phyloP scores from a whole-genome alignment of 106 monocot genomes.

The Apostasia ramifera region DNA sequence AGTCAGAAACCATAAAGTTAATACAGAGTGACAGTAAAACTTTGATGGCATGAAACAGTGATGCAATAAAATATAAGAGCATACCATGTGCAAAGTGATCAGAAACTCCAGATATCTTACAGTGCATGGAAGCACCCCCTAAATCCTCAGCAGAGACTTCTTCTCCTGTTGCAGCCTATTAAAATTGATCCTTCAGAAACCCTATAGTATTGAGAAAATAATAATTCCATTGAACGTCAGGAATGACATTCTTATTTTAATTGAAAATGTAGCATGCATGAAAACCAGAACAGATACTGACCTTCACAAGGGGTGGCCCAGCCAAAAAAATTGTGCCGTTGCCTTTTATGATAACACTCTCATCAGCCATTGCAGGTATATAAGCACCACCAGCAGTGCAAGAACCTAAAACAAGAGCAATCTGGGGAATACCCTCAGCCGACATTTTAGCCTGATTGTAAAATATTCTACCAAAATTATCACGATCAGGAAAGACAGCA shows the following conservation, averaged over 20 bases:
- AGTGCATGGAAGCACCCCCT: conserved; percentile 93
- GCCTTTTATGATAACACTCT: conserved; percentile 96
- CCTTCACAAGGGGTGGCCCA: conserved; percentile 99
- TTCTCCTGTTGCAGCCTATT: conserved; percentile 99
- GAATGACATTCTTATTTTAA: conserved; percentile 3
- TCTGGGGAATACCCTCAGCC: conserved; percentile 89
- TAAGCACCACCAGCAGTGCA: conserved; percentile 99
- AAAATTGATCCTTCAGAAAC: conserved; percentile 57
- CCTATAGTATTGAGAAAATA: conserved; percentile 30
- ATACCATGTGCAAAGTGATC: conserved; percentile 97
- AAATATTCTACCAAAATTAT: conserved; percentile 99
- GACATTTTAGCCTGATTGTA: conserved; percentile 99
- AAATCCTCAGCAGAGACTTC: conserved; percentile 96
- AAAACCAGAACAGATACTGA: conserved; percentile 18
- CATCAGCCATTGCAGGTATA: conserved; percentile 99
- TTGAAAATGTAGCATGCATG: background rate
- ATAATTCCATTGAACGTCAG: conserved; percentile 13
- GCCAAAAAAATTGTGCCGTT: conserved; percentile 99
- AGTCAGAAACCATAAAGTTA: too few species aligned
- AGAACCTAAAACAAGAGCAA: conserved; percentile 92
- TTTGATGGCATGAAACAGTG: background rate
- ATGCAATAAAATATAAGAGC: background rate
- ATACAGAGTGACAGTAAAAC: background rate
- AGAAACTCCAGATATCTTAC: conserved; percentile 92
- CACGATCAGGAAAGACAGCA: conserved; percentile 95